phyloP scores from a whole-genome alignment of 2,329 filamentous ascomycete species.

The Amauroascus verrucosus region DNA sequence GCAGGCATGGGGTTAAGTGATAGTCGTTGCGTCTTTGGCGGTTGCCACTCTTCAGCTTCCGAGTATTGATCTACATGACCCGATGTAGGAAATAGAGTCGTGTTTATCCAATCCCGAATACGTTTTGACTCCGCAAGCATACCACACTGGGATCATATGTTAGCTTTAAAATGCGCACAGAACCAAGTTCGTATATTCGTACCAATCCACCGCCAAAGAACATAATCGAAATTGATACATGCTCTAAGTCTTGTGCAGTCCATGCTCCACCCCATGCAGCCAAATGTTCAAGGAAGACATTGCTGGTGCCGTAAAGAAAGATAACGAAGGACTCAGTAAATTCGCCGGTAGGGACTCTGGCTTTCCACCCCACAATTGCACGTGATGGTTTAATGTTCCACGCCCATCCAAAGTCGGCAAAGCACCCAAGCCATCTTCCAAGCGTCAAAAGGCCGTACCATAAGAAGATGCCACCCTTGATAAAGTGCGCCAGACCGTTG shows the following conservation, averaged over 20 bases:
- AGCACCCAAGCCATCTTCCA: constrained; percentile 81
- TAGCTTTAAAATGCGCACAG: constrained; percentile 14
- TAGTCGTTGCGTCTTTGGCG: constrained; percentile 59
- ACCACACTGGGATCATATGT: constrained; percentile 45
- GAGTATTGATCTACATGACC: constrained; percentile 2
- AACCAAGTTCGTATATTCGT: constrained; percentile 21
- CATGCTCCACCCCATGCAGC: constrained; percentile 60
- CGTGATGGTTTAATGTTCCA: constrained; percentile 72
- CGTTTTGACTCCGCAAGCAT: constrained; percentile 72
- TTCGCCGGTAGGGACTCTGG: constrained; percentile 61
- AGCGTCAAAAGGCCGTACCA: constrained; percentile 82
- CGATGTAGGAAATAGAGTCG: constrained; percentile 30
- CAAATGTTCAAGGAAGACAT: constrained; percentile 87
- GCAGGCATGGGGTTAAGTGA: constrained; percentile 83
- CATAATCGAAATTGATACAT: constrained; percentile 82
- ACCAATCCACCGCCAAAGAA: constrained; percentile 88
- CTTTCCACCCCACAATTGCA: constrained; percentile 51
- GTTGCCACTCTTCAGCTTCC: constrained; percentile 42
- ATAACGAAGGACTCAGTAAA: constrained; percentile 85
- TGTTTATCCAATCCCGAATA: constrained; percentile 51
- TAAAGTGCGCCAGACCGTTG: constrained; percentile 80
- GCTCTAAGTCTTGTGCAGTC: constrained; percentile 74
- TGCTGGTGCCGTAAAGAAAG: constrained; percentile 77
- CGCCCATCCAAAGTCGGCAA: constrained; percentile 84
- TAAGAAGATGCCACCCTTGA: constrained; percentile 92